phyloP scores from a whole-genome alignment of 2,329 filamentous ascomycete genomes.

The Penicillium expansum region DNA sequence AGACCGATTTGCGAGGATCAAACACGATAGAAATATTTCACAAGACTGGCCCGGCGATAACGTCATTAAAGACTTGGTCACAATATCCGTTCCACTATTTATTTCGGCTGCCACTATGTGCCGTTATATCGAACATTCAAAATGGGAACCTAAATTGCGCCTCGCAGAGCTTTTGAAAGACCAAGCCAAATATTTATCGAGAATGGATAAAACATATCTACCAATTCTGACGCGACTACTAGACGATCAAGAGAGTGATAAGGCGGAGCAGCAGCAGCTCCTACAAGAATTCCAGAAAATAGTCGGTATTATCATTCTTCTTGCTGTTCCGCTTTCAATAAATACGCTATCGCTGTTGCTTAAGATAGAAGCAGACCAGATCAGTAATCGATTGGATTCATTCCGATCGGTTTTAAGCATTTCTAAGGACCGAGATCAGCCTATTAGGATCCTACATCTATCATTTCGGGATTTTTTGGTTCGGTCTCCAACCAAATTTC shows the following conservation, averaged over 20 bases:
- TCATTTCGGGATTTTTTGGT: constrained; percentile 35
- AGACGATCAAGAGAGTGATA: constrained; percentile 4
- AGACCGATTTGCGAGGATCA: constrained; percentile 19
- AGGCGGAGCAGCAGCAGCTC: background rate
- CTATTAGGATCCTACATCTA: constrained; percentile 25
- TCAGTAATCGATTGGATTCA: constrained; percentile 15
- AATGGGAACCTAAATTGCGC: constrained; percentile 11
- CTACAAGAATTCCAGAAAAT: constrained; percentile 17
- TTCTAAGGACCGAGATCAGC: constrained; percentile 10
- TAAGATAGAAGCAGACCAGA: constrained; percentile 4
- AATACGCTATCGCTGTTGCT: constrained; percentile 14
- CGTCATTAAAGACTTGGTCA: constrained; percentile 5
- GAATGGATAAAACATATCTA: constrained; percentile 24
- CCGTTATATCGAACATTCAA: constrained; percentile 11
- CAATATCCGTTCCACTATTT: constrained; percentile 16
- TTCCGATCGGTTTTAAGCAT: constrained; percentile 20
- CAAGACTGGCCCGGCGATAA: constrained; percentile 16
- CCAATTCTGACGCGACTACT: constrained; percentile 15
- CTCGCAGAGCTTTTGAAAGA: constrained; percentile 4
- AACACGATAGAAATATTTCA: constrained; percentile 5
- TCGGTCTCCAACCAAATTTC: constrained; percentile 25
- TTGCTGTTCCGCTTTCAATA: constrained; percentile 21
- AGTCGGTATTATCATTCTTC: constrained; percentile 22
- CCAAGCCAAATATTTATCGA: constrained; percentile 1
- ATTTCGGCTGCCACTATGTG: constrained; percentile 23